These are phyloP conservation scores for Serendipita vermifera DNA, from an alignment of 768 basidiomycete species.

Conservation along the genomic window DNA sequence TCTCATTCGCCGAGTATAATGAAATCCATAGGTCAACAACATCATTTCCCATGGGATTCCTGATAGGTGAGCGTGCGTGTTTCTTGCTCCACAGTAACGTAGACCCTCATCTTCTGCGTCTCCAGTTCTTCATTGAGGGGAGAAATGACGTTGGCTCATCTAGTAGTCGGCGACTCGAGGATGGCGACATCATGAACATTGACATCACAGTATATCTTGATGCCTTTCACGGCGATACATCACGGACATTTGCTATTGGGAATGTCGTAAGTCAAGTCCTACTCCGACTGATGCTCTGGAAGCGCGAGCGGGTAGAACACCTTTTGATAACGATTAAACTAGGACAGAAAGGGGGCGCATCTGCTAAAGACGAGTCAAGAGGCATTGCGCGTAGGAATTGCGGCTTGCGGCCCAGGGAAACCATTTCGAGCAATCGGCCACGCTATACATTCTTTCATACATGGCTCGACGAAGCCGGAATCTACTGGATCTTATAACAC, in stretches of 20 bases:
- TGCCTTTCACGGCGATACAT: constrained; percentile 85
- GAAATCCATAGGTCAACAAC: constrained; percentile 40
- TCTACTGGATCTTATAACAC: background rate
- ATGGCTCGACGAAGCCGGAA: constrained; percentile 11
- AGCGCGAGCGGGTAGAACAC: background rate
- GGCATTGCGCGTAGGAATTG: constrained; percentile 59
- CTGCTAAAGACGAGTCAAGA: constrained; percentile 49
- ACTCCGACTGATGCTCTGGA: background rate
- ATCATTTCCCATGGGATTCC: constrained; percentile 81
- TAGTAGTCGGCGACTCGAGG: constrained; percentile 57
- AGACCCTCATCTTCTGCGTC: background rate
- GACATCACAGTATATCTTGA: constrained; percentile 77
- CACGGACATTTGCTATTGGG: constrained; percentile 70
- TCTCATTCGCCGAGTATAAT: background rate
- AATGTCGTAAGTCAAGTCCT: constrained; percentile 41
- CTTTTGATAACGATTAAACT: background rate
- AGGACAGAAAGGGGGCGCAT: constrained; percentile 61
- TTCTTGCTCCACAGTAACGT: background rate
- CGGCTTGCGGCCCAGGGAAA: constrained; percentile 55
- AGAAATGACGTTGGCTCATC: background rate
- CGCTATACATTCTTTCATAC: constrained; percentile 46
- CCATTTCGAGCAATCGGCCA: constrained; percentile 58
- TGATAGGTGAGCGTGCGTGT: constrained; percentile 67
- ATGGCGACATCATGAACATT: constrained; percentile 79
- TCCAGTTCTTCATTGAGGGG: background rate